Evolutionary conservation across 257 asterid genomes (phyloP).

Genomic region (Nemophila menziesii): DNA sequence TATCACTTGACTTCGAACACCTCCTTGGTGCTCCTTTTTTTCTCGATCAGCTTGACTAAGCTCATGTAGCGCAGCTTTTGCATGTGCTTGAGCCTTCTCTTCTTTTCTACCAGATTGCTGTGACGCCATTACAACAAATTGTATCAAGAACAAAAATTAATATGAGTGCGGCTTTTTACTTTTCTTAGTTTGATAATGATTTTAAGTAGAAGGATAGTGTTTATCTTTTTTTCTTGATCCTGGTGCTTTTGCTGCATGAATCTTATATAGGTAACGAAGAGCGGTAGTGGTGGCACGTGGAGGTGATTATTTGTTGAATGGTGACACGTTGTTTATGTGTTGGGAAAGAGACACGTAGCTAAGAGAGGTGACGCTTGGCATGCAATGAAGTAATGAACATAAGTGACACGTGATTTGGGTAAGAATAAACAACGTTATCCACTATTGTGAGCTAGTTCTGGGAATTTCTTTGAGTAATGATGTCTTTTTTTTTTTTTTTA

Average conservation of each 20-base stretch:
- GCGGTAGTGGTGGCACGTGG: neutral
- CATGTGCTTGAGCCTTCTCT: slow-evolving; percentile 31
- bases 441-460: no score
- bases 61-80: slow-evolving; percentile 37
- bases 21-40: slow-evolving; percentile 19
- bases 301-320: neutral
- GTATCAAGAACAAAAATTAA: no score
- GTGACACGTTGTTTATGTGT: neutral
- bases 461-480: no score
- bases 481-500: no score
- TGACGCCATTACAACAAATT: neutral
- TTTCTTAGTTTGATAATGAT: neutral
- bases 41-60: slow-evolving; percentile 32
- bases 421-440: no score
- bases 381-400: no score
- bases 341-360: neutral
- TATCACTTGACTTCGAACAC: no score
- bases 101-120: neutral
- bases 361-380: neutral
- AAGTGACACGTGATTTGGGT: no score
- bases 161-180: no score
- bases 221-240: neutral
- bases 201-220: neutral
- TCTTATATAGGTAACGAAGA: neutral
- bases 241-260: neutral